Conservation (phyloP, 805 yeast species). For the Saturnispora zaruensis region DNA sequence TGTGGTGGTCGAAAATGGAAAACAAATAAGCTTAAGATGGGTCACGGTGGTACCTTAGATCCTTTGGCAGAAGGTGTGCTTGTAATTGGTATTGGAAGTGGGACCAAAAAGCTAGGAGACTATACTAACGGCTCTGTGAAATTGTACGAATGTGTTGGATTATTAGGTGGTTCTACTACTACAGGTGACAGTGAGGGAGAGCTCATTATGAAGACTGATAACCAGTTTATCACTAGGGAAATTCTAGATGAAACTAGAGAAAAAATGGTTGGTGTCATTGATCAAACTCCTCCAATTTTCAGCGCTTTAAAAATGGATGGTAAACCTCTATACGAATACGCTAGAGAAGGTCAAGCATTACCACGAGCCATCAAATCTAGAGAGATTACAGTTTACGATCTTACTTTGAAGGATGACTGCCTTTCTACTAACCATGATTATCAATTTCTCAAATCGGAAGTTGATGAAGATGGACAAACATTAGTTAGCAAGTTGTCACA, state of each 20-base stretch:
- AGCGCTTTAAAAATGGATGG: slow-evolving; percentile 95
- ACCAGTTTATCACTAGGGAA: slow-evolving; percentile 48
- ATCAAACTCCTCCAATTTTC: slow-evolving; percentile 91
- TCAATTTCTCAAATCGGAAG: slow-evolving; percentile 33
- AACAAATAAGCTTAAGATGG: slow-evolving; percentile 49
- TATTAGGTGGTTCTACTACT: slow-evolving; percentile 85
- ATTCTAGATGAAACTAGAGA: slow-evolving; percentile 40
- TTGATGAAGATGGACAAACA: slow-evolving; percentile 41
- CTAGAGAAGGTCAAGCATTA: slow-evolving; percentile 75
- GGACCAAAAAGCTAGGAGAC: slow-evolving; percentile 72
- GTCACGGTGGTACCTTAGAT: slow-evolving; percentile 97
- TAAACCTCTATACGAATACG: slow-evolving; percentile 88
- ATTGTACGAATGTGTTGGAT: slow-evolving; percentile 73
- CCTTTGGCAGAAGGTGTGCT: slow-evolving; percentile 93
- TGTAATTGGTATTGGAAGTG: slow-evolving; percentile 85
- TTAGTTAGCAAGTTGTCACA: slow-evolving; percentile 30
- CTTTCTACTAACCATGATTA: slow-evolving; percentile 50
- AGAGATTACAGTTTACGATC: slow-evolving; percentile 49
- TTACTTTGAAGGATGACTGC: slow-evolving; percentile 47
- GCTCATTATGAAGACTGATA: slow-evolving; percentile 48
- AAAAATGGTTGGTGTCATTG: slow-evolving; percentile 70
- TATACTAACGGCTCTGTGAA: slow-evolving; percentile 71
- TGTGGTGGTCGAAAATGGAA: slow-evolving; percentile 47
- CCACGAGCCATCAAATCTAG: slow-evolving; percentile 80
- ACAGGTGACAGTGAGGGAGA: slow-evolving; percentile 93